Percentiles rank a stretch among this genome's conserved stretches.
These are phyloP conservation scores for Apophysomyces variabilis DNA, from an alignment of 371 early-diverging fungal genomes.

Conservation along the genomic window DNA sequence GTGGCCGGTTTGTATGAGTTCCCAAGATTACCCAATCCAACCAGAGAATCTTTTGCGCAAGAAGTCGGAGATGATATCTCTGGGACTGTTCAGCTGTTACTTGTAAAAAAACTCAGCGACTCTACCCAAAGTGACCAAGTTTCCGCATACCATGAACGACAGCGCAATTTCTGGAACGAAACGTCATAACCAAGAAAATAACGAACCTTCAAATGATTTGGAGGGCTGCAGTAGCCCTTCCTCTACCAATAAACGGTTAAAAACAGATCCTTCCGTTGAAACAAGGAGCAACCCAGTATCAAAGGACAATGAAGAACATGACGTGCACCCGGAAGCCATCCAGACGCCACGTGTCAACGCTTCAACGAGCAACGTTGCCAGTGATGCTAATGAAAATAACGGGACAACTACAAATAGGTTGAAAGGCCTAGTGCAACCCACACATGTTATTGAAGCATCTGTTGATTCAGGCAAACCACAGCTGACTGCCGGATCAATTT, in stretches of 20 bases:
- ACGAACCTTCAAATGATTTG: background rate
- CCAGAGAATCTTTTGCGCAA: too few relatives aligned
- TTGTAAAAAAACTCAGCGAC: background rate
- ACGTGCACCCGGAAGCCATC: background rate
- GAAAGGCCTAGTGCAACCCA: background rate
- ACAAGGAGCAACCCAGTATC: background rate
- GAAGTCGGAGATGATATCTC: too few relatives aligned
- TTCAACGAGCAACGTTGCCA: background rate
- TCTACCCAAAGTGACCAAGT: background rate
- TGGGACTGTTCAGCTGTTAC: background rate
- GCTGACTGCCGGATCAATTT: background rate
- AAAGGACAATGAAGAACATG: background rate
- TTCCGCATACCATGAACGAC: background rate
- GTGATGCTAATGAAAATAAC: background rate
- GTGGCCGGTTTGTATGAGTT: too few relatives aligned
- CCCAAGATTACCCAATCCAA: too few relatives aligned
- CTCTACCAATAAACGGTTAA: background rate
- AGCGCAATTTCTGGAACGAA: conserved; percentile 7
- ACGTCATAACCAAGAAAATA: background rate
- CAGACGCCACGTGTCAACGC: background rate
- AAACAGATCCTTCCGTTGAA: background rate
- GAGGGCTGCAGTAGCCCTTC: background rate
- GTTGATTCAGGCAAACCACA: background rate
- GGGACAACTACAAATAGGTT: background rate
- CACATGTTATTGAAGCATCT: background rate